These are phyloP conservation scores for Sclerotinia subarctica DNA, from an alignment of 2,329 filamentous ascomycete species.

Conservation along the genomic window DNA sequence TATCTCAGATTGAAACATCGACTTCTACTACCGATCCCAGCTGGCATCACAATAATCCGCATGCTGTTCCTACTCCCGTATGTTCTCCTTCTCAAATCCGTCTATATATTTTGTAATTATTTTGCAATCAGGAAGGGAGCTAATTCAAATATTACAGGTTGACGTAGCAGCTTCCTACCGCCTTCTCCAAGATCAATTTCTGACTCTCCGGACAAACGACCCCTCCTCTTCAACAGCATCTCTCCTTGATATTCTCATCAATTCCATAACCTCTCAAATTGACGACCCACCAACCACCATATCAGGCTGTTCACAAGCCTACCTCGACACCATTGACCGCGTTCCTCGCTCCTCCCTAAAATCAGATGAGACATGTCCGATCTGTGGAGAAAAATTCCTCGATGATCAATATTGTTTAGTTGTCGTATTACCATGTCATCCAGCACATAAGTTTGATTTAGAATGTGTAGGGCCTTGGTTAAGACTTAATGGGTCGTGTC, in stretches of 20 bases:
- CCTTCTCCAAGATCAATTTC: slow-evolving; percentile 57
- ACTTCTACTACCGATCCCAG: slow-evolving; percentile 27
- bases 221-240: slow-evolving; percentile 42
- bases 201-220: slow-evolving; percentile 48
- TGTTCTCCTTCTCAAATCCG: background rate
- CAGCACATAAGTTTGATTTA: slow-evolving; percentile 59
- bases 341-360: slow-evolving; percentile 51
- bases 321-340: slow-evolving; percentile 57
- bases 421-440: slow-evolving; percentile 61
- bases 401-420: slow-evolving; percentile 62
- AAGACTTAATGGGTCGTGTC: slow-evolving; percentile 61
- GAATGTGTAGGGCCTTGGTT: slow-evolving; percentile 67
- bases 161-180: slow-evolving; percentile 56
- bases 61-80: slow-evolving; percentile 55
- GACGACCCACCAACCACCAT: slow-evolving; percentile 51
- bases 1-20: slow-evolving; percentile 43
- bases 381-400: slow-evolving; percentile 60
- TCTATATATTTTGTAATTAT: background rate
- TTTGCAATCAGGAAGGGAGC: background rate
- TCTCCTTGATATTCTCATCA: slow-evolving; percentile 51
- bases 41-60: slow-evolving; percentile 47
- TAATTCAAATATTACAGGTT: slow-evolving; percentile 34
- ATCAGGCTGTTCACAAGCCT: slow-evolving; percentile 55
- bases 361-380: slow-evolving; percentile 54
- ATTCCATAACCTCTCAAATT: slow-evolving; percentile 49